phyloP scores from a whole-genome alignment of 169 alveolate species.

The Theileria annulata region DNA sequence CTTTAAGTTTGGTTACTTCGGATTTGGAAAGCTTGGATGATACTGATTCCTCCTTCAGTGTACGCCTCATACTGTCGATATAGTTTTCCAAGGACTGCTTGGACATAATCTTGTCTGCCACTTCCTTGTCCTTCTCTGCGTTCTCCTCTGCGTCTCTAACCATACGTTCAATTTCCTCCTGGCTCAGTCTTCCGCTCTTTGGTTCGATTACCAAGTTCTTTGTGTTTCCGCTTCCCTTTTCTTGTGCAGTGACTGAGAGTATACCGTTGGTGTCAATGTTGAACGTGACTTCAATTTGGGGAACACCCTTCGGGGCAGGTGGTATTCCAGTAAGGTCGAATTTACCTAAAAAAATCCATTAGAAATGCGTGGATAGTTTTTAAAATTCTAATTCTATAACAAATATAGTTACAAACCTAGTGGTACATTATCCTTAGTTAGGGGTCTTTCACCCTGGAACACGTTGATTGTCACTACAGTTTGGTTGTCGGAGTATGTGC shows the following conservation, averaged over 20 bases:
- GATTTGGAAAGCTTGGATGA: conserved; percentile 89
- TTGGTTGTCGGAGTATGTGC: conserved; percentile 95
- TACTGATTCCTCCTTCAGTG: conserved; percentile 92
- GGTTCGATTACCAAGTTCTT: conserved; percentile 92
- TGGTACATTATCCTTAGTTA: conserved; percentile 94
- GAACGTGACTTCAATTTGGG: conserved; percentile 95
- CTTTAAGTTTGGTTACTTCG: conserved; percentile 87
- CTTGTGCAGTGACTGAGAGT: conserved; percentile 94
- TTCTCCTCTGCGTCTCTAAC: conserved; percentile 93
- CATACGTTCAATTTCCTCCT: conserved; percentile 94
- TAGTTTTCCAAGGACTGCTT: conserved; percentile 92
- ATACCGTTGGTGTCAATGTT: conserved; percentile 97
- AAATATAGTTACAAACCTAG: conserved; percentile 48
- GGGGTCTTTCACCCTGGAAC: conserved; percentile 96
- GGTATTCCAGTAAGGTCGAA: conserved; percentile 95
- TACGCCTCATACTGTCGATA: conserved; percentile 89
- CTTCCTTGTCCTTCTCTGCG: conserved; percentile 93
- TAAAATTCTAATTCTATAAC: too few relatives aligned
- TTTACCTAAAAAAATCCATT: conserved; percentile 75
- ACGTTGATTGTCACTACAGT: conserved; percentile 94
- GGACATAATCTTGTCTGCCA: conserved; percentile 90
- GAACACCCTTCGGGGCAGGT: conserved; percentile 95
- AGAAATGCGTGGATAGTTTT: neutral
- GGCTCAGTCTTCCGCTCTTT: conserved; percentile 94
- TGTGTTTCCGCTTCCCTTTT: conserved; percentile 91